Percentiles rank a stretch among this genome's conserved stretches.
Conservation (phyloP, 2,329 filamentous ascomycete species). For the Sclerotinia nivalis region DNA sequence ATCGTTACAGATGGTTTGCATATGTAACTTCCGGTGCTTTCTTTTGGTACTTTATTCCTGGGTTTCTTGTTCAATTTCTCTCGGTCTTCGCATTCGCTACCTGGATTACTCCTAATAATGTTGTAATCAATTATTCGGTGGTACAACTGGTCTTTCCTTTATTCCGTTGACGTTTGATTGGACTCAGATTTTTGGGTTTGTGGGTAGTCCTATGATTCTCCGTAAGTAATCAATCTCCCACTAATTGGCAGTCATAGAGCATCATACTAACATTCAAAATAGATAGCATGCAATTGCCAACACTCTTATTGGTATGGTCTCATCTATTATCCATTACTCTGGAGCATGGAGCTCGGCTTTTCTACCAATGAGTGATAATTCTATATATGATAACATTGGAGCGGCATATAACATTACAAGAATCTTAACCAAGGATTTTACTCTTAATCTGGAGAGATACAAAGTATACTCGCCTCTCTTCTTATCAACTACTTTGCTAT, state of each 20-base stretch:
- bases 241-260: too few relatives aligned
- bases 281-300: slow-evolving; percentile 72
- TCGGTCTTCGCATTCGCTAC: slow-evolving; percentile 70
- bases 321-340: slow-evolving; percentile 67
- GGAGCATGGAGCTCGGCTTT: slow-evolving; percentile 45
- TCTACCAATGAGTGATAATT: slow-evolving; percentile 69
- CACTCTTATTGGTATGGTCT: slow-evolving; percentile 64
- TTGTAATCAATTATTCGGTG: slow-evolving; percentile 73
- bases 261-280: not conserved
- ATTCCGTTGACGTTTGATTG: slow-evolving; percentile 75
- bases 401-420: slow-evolving; percentile 61
- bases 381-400: slow-evolving; percentile 73
- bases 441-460: slow-evolving; percentile 64
- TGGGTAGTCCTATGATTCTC: slow-evolving; percentile 48
- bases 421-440: slow-evolving; percentile 63
- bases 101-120: slow-evolving; percentile 68
- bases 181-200: slow-evolving; percentile 58
- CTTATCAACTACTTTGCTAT: slow-evolving; percentile 69
- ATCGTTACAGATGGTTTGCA: slow-evolving; percentile 33
- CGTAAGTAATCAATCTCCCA: too few relatives aligned
- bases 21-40: slow-evolving; percentile 47
- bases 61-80: slow-evolving; percentile 66
- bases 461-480: slow-evolving; percentile 70
- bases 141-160: slow-evolving; percentile 62
- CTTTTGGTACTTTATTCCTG: slow-evolving; percentile 56